Conservation (phyloP, 2,329 filamentous ascomycete genomes). For the Penicillium brasilianum region DNA sequence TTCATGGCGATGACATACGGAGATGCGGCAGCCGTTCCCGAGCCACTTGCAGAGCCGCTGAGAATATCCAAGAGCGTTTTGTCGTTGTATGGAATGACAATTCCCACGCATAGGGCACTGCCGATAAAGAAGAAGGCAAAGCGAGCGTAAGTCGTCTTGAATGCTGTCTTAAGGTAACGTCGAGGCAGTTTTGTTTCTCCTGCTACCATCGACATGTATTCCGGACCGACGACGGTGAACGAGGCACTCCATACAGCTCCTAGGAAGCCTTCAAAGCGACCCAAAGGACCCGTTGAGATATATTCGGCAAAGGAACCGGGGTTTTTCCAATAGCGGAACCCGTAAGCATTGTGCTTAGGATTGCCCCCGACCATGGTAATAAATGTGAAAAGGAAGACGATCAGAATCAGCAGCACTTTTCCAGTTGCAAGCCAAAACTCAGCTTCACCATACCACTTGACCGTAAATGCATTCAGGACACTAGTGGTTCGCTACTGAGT, state of each 20-base stretch:
- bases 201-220: conserved; percentile 65
- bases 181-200: conserved; percentile 72
- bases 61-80: conserved; percentile 9
- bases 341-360: conserved; percentile 69
- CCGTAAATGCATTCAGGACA: conserved; percentile 68
- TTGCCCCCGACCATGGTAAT: conserved; percentile 81
- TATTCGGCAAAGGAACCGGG: conserved; percentile 50
- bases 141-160: conserved; percentile 76
- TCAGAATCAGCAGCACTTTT: conserved; percentile 70
- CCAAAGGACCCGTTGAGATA: conserved; percentile 14
- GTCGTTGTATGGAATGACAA: conserved; percentile 67
- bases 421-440: conserved; percentile 55
- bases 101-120: conserved; percentile 70
- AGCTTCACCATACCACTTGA: conserved; percentile 71
- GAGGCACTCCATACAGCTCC: conserved; percentile 73
- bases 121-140: conserved; percentile 74
- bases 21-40: conserved; percentile 64
- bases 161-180: conserved; percentile 70
- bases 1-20: conserved; percentile 72
- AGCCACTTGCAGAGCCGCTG: conserved; percentile 27
- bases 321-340: conserved; percentile 65
- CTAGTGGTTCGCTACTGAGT: conserved; percentile 32
- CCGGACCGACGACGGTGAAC: conserved; percentile 67
- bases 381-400: conserved; percentile 73
- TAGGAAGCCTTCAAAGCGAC: conserved; percentile 54